A percentile compares a stretch with the other conserved stretches of the same genome.
These are phyloP conservation scores for Pseudopediastrum boryanum DNA, from an alignment of 139 green algal species.

Conservation along the genomic window DNA sequence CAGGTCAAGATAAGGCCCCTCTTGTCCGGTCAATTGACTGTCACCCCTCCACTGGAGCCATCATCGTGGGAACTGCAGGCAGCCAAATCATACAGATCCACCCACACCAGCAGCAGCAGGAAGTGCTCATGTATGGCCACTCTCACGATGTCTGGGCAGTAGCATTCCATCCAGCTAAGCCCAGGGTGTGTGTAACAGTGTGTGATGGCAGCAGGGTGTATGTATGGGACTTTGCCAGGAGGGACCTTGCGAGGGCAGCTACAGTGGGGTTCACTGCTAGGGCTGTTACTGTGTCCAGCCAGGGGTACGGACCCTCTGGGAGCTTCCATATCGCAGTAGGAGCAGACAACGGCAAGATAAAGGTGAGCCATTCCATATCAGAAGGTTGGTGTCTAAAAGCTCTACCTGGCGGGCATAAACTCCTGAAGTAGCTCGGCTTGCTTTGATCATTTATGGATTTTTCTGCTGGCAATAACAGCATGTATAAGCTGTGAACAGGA, in stretches of 20 bases:
- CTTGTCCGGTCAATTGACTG: no score
- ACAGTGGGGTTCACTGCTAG: conserved; percentile 56
- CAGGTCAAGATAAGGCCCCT: no score
- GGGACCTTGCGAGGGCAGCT: conserved; percentile 45
- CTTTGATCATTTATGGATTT: no score
- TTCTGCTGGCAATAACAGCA: no score
- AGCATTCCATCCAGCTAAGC: conserved; percentile 55
- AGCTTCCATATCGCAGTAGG: conserved; percentile 66
- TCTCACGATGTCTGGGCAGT: conserved; percentile 60
- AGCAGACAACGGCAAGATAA: conserved; percentile 60
- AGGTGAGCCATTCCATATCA: conserved; percentile 37
- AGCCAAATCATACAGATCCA: conserved; percentile 8
- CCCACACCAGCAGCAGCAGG: conserved; percentile 44
- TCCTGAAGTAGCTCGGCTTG: no score
- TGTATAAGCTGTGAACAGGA: no score
- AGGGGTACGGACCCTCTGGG: conserved; percentile 27
- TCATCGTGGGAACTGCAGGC: neutral
- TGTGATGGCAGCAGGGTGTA: conserved; percentile 53
- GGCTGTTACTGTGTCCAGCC: conserved; percentile 46
- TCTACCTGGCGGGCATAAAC: no score
- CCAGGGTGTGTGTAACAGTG: conserved; percentile 57
- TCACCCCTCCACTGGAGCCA: no score
- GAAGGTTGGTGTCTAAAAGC: neutral
- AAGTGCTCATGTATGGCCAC: conserved; percentile 67
- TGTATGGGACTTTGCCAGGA: conserved; percentile 52